A percentile compares a stretch with the other conserved stretches of the same genome.
Conservation (phyloP, 106 monocot species). For the Vanilla planifolia region DNA sequence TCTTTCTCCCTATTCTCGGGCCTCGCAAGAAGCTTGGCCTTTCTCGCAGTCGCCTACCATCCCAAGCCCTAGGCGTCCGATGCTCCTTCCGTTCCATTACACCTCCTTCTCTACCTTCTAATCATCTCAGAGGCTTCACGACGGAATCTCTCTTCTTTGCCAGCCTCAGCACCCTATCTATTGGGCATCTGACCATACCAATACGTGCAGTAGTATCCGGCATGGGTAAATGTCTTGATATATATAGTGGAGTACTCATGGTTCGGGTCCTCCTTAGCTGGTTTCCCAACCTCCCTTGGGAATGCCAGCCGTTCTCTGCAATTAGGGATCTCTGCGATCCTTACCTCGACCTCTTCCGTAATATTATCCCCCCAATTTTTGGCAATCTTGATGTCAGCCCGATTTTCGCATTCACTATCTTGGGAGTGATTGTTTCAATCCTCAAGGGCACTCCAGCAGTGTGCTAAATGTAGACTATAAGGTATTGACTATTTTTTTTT, state of each 20-base stretch:
- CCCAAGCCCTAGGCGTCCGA: background rate
- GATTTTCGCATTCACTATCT: conserved; percentile 56
- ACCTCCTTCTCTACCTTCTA: background rate
- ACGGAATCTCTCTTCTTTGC: conserved; percentile 44
- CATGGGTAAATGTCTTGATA: conserved; percentile 63
- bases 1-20: background rate
- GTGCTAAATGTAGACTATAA: too few species aligned
- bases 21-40: background rate
- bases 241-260: conserved; percentile 69
- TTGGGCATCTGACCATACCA: conserved; percentile 53
- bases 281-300: conserved; percentile 87
- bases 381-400: conserved; percentile 71
- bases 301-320: conserved; percentile 76
- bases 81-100: background rate
- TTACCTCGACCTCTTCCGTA: conserved; percentile 58
- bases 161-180: conserved; percentile 31
- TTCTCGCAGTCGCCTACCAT: background rate
- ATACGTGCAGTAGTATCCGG: conserved; percentile 57
- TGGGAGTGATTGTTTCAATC: conserved; percentile 58
- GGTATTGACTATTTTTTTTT: too few species aligned
- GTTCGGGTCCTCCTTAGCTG: conserved; percentile 64
- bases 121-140: conserved; percentile 3
- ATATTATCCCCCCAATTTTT: conserved; percentile 68
- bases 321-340: conserved; percentile 73
- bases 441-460: conserved; percentile 40